Conservation (phyloP, 23 red algal species). For the Gracilariopsis chorda region DNA sequence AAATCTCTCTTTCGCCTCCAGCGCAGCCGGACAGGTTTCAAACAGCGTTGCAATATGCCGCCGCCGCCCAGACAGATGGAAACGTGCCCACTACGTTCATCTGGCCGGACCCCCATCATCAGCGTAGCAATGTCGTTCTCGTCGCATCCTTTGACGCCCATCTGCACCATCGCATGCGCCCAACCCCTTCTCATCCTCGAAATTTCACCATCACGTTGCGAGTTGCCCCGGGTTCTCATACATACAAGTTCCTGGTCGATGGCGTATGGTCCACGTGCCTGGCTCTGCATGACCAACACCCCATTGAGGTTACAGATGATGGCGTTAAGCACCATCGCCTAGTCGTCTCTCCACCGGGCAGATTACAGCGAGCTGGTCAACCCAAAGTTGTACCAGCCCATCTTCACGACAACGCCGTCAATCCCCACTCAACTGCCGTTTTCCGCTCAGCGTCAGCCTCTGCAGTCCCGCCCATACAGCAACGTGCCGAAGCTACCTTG, state of each 20-base stretch:
- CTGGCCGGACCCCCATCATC: slow-evolving; percentile 13
- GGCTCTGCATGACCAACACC: slow-evolving; percentile 6
- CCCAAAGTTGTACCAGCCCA: not conserved
- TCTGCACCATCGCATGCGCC: slow-evolving; percentile 53
- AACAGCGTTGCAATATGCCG: not conserved
- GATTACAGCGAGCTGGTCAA: not conserved
- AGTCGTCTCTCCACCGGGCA: not conserved
- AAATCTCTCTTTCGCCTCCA: not conserved
- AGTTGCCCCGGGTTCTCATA: slow-evolving; percentile 25
- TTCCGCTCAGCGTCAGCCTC: slow-evolving; percentile 37
- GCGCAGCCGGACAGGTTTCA: not conserved
- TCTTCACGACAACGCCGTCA: not conserved
- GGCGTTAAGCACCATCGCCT: slow-evolving; percentile 49
- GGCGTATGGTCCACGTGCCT: slow-evolving; percentile 36
- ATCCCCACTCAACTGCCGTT: not conserved
- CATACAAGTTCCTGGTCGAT: slow-evolving; percentile 67
- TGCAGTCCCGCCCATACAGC: slow-evolving; percentile 26
- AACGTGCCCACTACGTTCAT: slow-evolving; percentile 21
- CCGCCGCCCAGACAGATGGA: not conserved
- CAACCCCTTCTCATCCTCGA: not conserved
- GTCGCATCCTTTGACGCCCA: slow-evolving; percentile 46
- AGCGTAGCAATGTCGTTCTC: slow-evolving; percentile 1
- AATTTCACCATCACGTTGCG: slow-evolving; percentile 15
- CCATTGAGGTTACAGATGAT: slow-evolving; percentile 28
- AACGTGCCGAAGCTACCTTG: not conserved